A percentile compares a stretch with the other conserved stretches of the same genome.
Evolutionary conservation across 352 stramenopile genomes (phyloP).

Genomic region (Phytophthora idaei): DNA sequence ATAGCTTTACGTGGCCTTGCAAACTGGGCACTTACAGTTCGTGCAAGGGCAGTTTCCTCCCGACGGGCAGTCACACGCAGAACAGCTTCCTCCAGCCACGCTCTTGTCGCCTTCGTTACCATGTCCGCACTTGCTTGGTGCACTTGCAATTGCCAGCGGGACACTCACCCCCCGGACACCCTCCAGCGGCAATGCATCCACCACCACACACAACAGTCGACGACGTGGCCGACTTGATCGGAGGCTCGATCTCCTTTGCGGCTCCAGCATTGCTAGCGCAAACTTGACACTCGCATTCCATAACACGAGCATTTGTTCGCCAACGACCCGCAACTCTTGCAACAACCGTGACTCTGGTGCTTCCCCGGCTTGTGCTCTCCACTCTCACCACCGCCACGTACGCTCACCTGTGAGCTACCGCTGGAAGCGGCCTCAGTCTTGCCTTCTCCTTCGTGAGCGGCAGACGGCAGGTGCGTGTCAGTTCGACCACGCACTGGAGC

Average conservation of each 20-base stretch:
- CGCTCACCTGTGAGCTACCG: neutral
- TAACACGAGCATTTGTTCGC: slow-evolving; percentile 35
- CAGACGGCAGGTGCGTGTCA: slow-evolving; percentile 3
- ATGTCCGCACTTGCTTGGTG: slow-evolving; percentile 6
- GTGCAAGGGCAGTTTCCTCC: slow-evolving; percentile 27
- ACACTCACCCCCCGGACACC: slow-evolving; percentile 28
- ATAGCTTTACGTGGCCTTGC: slow-evolving; percentile 14
- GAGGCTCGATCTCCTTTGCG: slow-evolving; percentile 11
- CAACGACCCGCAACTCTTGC: slow-evolving; percentile 34
- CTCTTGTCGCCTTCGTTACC: neutral
- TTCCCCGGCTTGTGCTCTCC: neutral
- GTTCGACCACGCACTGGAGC: slow-evolving; percentile 1
- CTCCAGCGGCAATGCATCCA: slow-evolving; percentile 24
- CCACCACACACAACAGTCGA: slow-evolving; percentile 26
- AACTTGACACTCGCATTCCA: slow-evolving; percentile 40
- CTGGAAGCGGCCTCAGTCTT: slow-evolving; percentile 3
- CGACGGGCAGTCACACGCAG: slow-evolving; percentile 30
- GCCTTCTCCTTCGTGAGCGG: slow-evolving; percentile 3
- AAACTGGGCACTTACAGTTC: slow-evolving; percentile 24
- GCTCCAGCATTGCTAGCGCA: slow-evolving; percentile 24
- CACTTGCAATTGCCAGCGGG: slow-evolving; percentile 18
- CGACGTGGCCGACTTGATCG: slow-evolving; percentile 33
- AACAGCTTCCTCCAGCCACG: slow-evolving; percentile 13
- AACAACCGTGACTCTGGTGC: slow-evolving; percentile 23
- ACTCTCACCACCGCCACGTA: neutral